Evolutionary conservation across 2,329 filamentous ascomycete species (phyloP), one percentile per base, ranked within the genome.

Genomic region (Alternaria ethzedia): DNA sequence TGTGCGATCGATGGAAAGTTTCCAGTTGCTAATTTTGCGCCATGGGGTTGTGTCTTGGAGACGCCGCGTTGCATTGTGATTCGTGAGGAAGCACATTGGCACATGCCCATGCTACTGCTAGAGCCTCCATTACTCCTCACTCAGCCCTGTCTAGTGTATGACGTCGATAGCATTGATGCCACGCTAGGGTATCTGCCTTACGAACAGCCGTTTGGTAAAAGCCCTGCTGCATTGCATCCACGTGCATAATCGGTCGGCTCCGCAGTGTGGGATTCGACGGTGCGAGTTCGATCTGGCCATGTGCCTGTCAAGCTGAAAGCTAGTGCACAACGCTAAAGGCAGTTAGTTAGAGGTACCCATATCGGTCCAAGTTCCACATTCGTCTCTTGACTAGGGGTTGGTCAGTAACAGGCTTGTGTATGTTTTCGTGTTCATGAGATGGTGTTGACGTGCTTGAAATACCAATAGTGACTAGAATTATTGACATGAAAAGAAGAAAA

Each of bases 221-320:
- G 49, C 49, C 23, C 49, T 23, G 49, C 6, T 52, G 21, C 30
- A 52, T 36, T 30, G 32, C 36, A 41, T 41, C 49, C 49, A 52
- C 30, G 13, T 52, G 49, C 49, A 52, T 52, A 15, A 52, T 23
- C 30, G 49, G 49, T 52, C 49, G 49, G 47, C 51, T 61, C 61
- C 57, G 54, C 36, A 25, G 57, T 41, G 26, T 44, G 41, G 61
- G 61, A 64, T 64, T 61, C 26, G 57, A 36, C 32, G 49, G 49
- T 41, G 15, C 49, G 49, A 17, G 9, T 21, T 25, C 30, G 9
- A 52, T 21, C 23, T 23, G 49, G 36, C 36, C 49, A 52, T 20
- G 49, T 52, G 49, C 30, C 30, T 41, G 30, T 52, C 49, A 23
- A 52, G 49, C 49, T 41, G 28, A 23, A 36, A 20, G 28, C 36